These are phyloP conservation scores for Melastoma candidum DNA, from an alignment of 441 rosid species.

Conservation along the genomic window DNA sequence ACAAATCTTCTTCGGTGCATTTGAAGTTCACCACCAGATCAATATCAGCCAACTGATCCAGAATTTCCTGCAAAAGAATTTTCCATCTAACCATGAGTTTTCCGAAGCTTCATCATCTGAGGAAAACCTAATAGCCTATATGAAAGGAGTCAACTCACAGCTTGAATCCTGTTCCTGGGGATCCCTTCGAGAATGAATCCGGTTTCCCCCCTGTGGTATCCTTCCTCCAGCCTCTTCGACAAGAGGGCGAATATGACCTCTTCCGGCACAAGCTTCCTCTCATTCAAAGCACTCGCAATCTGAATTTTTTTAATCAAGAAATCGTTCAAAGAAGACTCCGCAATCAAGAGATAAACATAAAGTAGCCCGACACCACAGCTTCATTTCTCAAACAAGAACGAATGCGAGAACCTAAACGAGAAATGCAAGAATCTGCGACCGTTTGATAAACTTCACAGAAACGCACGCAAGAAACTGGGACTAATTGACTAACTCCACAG, in stretches of 20 bases:
- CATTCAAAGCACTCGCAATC: slow-evolving; percentile 72
- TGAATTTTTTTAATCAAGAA: slow-evolving; percentile 9
- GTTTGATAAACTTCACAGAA: too few relatives aligned
- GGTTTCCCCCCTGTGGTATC: slow-evolving; percentile 56
- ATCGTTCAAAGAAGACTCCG: not conserved
- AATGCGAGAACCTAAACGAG: too few relatives aligned
- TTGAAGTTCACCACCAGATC: slow-evolving; percentile 13
- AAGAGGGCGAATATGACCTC: slow-evolving; percentile 63
- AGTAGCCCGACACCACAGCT: too few relatives aligned
- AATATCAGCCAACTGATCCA: slow-evolving; percentile 10
- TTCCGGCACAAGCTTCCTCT: slow-evolving; percentile 70
- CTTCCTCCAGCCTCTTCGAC: slow-evolving; percentile 85
- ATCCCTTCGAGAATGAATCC: slow-evolving; percentile 91
- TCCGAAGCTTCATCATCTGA: slow-evolving; percentile 3
- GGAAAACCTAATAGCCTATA: not conserved
- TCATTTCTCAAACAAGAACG: too few relatives aligned
- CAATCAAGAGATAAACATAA: too few relatives aligned
- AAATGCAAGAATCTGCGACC: too few relatives aligned
- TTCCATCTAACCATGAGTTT: not conserved
- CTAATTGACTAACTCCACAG: too few relatives aligned
- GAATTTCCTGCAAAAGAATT: slow-evolving; percentile 11
- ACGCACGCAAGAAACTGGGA: too few relatives aligned
- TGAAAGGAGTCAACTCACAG: slow-evolving; percentile 33
- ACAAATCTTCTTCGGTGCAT: not conserved
- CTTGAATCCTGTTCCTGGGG: slow-evolving; percentile 70